Base-by-base conservation (phyloP, 1,139 yeast species). In the Candida sp. region DNA sequence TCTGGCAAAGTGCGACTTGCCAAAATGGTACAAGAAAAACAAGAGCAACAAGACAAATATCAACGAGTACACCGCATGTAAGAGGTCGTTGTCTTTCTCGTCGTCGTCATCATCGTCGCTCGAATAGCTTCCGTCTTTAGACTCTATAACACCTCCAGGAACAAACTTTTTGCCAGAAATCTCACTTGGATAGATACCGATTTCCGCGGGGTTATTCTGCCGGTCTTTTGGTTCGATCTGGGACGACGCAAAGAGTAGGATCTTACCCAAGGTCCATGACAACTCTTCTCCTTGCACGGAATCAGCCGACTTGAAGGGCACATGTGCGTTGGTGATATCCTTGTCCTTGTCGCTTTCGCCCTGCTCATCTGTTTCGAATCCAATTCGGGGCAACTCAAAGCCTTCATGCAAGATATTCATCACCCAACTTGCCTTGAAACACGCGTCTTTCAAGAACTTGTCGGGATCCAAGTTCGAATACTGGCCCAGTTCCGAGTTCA, bases 401-500 rank as follows among this genome's bases (percentile, higher is more conserved):
- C 96, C 96, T 59, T 89, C 96, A 60, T 89, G 96, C 41, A 89
- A 69, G 12, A 89, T 75, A 63, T 86, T 88, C 37, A 88, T 75
- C 2, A 89, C 89, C 96, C 96, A 89, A 58, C 86, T 83, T 7
- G 94, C 93, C 60, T 89, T 89, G 69, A 89, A 89, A 65, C 96
- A 89, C 2, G 93, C 87, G 61, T 85, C 88, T 51, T 71, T 75
- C 50, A 88, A 70, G 49, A 76, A 73, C 37, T 68, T 70, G 12
- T 79, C 70, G 0, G 82, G 78, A 44, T 80, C 77, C 45, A 77
- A 67, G 22, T 68, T 67, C 5, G 84, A 80, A 58, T 83, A 82
- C 47, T 73, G 71, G 2, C 89, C 89, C 11, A 77, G 64, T 4
- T 77, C 66, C 38, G 81, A 77, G 56, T 84, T 84, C 25, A 67